Percentiles rank a stretch among this genome's conserved stretches.
Conservation (phyloP, 2,329 filamentous ascomycete species). For the Nemania sp. region DNA sequence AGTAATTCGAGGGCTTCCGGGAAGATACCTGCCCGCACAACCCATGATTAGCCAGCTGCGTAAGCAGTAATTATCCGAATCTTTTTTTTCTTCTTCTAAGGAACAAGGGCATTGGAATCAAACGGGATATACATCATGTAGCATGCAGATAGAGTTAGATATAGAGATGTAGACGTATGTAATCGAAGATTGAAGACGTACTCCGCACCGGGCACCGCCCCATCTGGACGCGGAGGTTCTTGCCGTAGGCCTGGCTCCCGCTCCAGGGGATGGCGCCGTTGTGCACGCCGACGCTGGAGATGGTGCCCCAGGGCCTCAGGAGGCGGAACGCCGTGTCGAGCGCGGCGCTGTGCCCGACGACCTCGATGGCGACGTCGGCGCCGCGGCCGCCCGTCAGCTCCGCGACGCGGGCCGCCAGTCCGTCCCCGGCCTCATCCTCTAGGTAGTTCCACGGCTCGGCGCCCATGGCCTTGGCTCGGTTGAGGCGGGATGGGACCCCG, state of each 20-base stretch:
- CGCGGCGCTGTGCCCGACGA: constrained; percentile 26
- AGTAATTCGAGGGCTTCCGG: constrained; percentile 21
- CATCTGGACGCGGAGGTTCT: constrained; percentile 28
- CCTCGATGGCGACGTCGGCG: constrained; percentile 26
- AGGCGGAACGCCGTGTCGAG: constrained; percentile 25
- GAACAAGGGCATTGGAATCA: too few relatives aligned
- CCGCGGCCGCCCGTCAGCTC: constrained; percentile 23
- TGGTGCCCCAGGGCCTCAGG: constrained; percentile 24
- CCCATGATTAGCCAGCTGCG: background rate
- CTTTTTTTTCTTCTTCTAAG: background rate
- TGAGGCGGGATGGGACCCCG: constrained; percentile 17
- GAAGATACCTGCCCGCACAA: constrained; percentile 24
- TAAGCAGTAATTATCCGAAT: background rate
- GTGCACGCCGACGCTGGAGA: constrained; percentile 27
- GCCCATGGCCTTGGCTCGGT: constrained; percentile 14
- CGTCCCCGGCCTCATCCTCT: background rate
- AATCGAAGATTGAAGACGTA: constrained; percentile 7
- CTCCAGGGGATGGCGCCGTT: constrained; percentile 23
- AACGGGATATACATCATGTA: too few relatives aligned
- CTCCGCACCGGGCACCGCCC: constrained; percentile 27
- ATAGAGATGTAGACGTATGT: too few relatives aligned
- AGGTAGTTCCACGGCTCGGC: constrained; percentile 27
- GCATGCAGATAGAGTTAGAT: too few relatives aligned
- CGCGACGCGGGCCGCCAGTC: constrained; percentile 18
- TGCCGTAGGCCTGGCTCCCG: constrained; percentile 22